phyloP scores from a whole-genome alignment of 768 basidiomycete genomes.

The Ramaria sp. region DNA sequence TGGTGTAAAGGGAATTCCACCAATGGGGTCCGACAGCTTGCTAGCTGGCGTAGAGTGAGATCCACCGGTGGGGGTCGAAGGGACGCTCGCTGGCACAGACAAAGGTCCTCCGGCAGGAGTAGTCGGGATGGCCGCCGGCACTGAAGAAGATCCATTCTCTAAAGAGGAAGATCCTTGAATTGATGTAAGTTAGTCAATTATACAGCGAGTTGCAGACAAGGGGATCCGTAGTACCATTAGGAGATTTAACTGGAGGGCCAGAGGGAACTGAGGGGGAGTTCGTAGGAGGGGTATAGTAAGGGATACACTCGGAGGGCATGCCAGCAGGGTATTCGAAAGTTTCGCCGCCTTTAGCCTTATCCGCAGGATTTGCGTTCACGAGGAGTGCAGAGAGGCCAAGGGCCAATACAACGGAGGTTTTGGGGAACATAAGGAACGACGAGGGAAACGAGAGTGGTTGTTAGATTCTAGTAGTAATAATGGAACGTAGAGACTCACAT shows the following conservation, averaged over 20 bases:
- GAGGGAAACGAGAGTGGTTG: conserved; percentile 6
- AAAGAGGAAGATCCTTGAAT: not conserved
- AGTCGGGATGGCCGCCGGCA: not conserved
- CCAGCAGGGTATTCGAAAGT: not conserved
- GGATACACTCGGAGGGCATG: conserved; percentile 2
- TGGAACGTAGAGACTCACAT: not conserved
- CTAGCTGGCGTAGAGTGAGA: not conserved
- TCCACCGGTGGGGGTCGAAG: not conserved
- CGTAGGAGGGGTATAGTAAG: conserved; percentile 4
- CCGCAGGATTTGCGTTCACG: not conserved
- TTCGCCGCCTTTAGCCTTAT: not conserved
- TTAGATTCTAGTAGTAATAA: not conserved
- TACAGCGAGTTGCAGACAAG: too few species aligned
- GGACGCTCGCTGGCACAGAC: not conserved
- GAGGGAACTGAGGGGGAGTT: not conserved
- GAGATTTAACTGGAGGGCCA: not conserved
- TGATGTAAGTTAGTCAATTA: not conserved
- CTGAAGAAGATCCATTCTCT: not conserved
- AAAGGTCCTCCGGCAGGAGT: not conserved
- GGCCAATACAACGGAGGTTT: not conserved
- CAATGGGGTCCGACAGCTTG: not conserved
- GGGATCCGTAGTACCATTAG: too few species aligned
- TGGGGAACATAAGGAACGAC: conserved; percentile 6
- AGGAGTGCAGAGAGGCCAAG: not conserved
- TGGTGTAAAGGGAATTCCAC: not conserved